phyloP scores from a whole-genome alignment of 179 eudicot species.

The Gypsophila paniculata region DNA sequence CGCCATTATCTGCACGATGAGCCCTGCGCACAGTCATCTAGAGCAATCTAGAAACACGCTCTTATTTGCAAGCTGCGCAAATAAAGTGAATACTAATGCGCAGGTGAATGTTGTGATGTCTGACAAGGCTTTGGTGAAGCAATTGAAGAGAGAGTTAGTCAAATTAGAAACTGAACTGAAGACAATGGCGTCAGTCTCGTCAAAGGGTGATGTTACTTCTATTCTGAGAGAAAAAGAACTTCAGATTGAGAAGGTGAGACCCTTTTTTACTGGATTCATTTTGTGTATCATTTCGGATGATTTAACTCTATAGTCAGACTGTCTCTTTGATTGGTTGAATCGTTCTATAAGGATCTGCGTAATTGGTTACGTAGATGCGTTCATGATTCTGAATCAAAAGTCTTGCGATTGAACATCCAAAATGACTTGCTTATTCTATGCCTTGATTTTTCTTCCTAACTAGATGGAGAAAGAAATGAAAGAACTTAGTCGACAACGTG shows the following conservation, averaged over 20 bases:
- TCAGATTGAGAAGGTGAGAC: slow-evolving; percentile 61
- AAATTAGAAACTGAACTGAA: slow-evolving; percentile 56
- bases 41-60: slow-evolving; percentile 80
- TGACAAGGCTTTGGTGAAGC: slow-evolving; percentile 72
- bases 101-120: slow-evolving; percentile 67
- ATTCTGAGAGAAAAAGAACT: slow-evolving; percentile 53
- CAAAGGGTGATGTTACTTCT: slow-evolving; percentile 35
- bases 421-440: not conserved
- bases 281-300: not conserved
- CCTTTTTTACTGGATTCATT: not conserved
- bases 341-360: no score
- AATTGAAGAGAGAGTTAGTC: slow-evolving; percentile 54
- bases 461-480: slow-evolving; percentile 82
- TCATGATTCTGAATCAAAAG: no score
- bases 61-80: slow-evolving; percentile 71
- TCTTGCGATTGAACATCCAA: no score
- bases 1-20: slow-evolving; percentile 75
- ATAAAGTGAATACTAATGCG: slow-evolving; percentile 61
- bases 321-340: no score
- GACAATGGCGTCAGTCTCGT: slow-evolving; percentile 28
- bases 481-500: slow-evolving; percentile 64
- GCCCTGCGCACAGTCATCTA: slow-evolving; percentile 70
- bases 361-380: no score
- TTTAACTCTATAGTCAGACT: no score
- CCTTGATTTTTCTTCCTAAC: slow-evolving; percentile 8